A percentile compares a stretch with the other conserved stretches of the same genome.
Conservation (phyloP, 805 yeast genomes). For the Myxozyma geophila region DNA sequence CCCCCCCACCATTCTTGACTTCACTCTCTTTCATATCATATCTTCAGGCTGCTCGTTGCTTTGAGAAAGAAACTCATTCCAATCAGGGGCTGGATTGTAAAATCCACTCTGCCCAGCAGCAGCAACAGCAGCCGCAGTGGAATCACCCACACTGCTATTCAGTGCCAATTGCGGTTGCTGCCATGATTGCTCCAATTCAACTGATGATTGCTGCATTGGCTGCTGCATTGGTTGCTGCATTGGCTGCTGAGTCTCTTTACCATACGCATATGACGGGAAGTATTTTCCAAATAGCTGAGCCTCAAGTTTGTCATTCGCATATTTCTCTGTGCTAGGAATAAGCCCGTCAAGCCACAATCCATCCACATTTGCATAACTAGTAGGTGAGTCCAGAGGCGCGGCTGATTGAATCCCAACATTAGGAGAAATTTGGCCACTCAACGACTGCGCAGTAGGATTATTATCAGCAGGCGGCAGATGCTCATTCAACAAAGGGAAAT, state of each 20-base stretch:
- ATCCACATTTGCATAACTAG: not conserved
- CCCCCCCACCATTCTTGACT: not conserved
- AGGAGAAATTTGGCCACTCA: not conserved
- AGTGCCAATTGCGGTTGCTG: not conserved
- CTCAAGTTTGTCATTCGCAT: conserved; percentile 81
- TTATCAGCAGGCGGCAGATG: not conserved
- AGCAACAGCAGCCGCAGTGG: not conserved
- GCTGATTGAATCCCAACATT: not conserved
- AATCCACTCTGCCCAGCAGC: not conserved
- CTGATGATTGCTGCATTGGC: too few relatives aligned
- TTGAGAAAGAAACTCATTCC: conserved; percentile 30
- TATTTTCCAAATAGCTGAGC: conserved; percentile 83
- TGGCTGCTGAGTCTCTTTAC: not conserved
- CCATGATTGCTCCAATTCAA: not conserved
- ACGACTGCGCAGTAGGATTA: not conserved
- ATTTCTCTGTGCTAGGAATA: conserved; percentile 41
- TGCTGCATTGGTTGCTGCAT: not conserved
- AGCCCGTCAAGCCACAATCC: conserved; percentile 3
- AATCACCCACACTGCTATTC: not conserved
- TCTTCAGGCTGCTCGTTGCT: conserved; percentile 10
- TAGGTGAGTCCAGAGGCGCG: not conserved
- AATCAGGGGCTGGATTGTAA: conserved; percentile 10
- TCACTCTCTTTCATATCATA: not conserved
- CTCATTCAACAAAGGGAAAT: conserved; percentile 23
- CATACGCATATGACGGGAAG: conserved; percentile 78